Conservation (phyloP, 225 moss, liverwort and hornwort genomes). For the Antitrichia curtipendula region DNA sequence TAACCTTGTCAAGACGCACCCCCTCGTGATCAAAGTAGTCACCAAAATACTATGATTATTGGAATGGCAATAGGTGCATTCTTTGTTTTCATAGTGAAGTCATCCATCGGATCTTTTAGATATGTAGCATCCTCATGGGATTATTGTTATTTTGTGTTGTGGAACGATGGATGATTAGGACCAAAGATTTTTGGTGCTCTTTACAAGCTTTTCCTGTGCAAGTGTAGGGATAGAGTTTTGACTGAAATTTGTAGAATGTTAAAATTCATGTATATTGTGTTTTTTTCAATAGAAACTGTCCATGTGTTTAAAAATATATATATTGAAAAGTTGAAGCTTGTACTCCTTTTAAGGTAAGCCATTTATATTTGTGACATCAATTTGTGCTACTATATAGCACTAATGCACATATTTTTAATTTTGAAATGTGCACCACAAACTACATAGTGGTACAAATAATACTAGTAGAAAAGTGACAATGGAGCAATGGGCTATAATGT, state of each 20-base stretch:
- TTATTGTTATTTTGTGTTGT: too few species aligned
- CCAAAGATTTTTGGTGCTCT: rapidly evolving
- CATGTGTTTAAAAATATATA: too few species aligned
- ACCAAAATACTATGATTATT: not conserved
- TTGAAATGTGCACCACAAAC: not conserved
- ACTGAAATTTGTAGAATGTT: not conserved
- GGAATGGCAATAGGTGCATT: not conserved
- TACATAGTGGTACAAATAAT: not conserved
- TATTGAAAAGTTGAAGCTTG: too few species aligned
- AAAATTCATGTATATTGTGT: rapidly evolving
- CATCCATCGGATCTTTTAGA: not conserved
- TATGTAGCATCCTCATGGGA: too few species aligned
- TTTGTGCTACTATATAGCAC: too few species aligned
- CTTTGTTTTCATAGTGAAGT: not conserved
- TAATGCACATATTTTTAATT: not conserved
- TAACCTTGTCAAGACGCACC: rapidly evolving
- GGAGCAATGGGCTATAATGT: rapidly evolving
- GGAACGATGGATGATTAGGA: not conserved
- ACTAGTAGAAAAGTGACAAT: not conserved
- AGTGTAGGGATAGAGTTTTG: rapidly evolving
- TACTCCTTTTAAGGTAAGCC: too few species aligned
- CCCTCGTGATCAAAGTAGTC: rapidly evolving
- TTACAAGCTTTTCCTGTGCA: not conserved
- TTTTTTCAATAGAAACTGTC: too few species aligned
- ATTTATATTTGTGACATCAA: too few species aligned